These are phyloP conservation scores for Quercus mongolica DNA, from an alignment of 306 rosid genomes.

Conservation along the genomic window DNA sequence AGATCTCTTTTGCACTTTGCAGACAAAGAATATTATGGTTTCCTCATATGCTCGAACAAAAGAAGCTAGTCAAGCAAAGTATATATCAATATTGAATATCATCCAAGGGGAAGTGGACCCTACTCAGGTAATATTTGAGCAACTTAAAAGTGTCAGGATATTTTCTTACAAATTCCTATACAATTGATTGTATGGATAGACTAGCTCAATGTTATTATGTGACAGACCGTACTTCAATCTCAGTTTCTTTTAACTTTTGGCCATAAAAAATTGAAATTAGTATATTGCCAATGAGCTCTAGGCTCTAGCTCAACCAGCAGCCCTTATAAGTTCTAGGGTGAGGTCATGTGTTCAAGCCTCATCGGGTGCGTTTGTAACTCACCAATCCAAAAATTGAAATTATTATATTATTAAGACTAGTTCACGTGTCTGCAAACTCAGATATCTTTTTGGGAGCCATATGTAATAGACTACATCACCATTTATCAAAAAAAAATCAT, in stretches of 20 bases:
- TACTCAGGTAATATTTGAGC: conserved; percentile 63
- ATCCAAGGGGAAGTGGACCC: conserved; percentile 99
- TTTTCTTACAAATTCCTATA: not conserved
- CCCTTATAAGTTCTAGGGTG: too few species aligned
- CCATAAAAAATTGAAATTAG: not conserved
- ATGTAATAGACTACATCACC: not conserved
- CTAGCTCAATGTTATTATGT: not conserved
- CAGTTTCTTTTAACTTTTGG: not conserved
- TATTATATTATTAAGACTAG: not conserved
- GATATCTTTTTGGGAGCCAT: not conserved
- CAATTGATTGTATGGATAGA: not conserved
- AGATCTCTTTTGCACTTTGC: conserved; percentile 39
- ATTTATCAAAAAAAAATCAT: not conserved
- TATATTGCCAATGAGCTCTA: too few species aligned
- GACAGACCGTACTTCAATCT: not conserved
- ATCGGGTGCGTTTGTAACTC: too few species aligned
- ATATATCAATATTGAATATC: conserved; percentile 93
- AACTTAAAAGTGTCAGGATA: not conserved
- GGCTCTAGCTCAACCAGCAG: too few species aligned
- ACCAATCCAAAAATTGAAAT: too few species aligned
- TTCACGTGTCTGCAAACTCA: not conserved
- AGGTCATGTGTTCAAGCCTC: too few species aligned
- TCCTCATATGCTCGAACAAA: conserved; percentile 97
- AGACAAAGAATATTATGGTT: conserved; percentile 99
- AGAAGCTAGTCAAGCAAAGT: conserved; percentile 99